Percentiles rank a stretch among this genome's conserved stretches.
phyloP scores from a whole-genome alignment of 768 basidiomycete genomes.

The Boletales sp. region DNA sequence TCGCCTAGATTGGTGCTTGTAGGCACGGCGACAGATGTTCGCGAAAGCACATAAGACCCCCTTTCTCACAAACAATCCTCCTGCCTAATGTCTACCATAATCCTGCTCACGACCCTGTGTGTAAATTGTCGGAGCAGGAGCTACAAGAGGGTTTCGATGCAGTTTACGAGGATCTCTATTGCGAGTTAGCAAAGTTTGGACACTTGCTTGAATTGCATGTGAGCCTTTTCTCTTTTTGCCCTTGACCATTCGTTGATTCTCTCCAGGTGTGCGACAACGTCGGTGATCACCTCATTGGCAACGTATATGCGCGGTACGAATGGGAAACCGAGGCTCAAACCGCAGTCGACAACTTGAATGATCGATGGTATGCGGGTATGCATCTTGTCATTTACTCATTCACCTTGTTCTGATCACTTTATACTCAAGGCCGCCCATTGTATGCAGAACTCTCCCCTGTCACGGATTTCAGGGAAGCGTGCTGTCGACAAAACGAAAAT shows the following conservation, averaged over 20 bases:
- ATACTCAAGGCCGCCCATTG: slow-evolving; percentile 74
- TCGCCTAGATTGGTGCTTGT: slow-evolving; percentile 88
- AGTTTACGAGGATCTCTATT: slow-evolving; percentile 93
- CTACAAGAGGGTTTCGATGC: slow-evolving; percentile 90
- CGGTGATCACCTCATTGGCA: slow-evolving; percentile 97
- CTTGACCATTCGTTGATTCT: neutral
- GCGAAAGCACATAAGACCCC: slow-evolving; percentile 95
- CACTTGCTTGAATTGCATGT: slow-evolving; percentile 95
- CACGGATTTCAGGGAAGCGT: slow-evolving; percentile 98
- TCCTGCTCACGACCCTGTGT: slow-evolving; percentile 89
- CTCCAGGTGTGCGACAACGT: slow-evolving; percentile 93
- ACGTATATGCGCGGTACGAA: slow-evolving; percentile 97
- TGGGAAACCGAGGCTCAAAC: slow-evolving; percentile 97
- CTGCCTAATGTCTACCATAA: slow-evolving; percentile 98
- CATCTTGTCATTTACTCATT: neutral
- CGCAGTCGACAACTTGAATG: slow-evolving; percentile 90
- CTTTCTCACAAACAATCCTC: slow-evolving; percentile 95
- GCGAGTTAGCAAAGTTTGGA: slow-evolving; percentile 92
- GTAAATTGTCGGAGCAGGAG: slow-evolving; percentile 84
- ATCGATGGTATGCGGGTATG: slow-evolving; percentile 96
- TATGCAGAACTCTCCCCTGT: slow-evolving; percentile 98
- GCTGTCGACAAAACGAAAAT: slow-evolving; percentile 98
- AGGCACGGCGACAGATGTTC: slow-evolving; percentile 98
- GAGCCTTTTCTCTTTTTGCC: slow-evolving; percentile 26
- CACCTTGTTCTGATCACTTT: neutral